Evolutionary conservation across 495 filamentous ascomycete species (phyloP), one percentile per base, ranked within the genome.

Genomic region (Collariella sp.): DNA sequence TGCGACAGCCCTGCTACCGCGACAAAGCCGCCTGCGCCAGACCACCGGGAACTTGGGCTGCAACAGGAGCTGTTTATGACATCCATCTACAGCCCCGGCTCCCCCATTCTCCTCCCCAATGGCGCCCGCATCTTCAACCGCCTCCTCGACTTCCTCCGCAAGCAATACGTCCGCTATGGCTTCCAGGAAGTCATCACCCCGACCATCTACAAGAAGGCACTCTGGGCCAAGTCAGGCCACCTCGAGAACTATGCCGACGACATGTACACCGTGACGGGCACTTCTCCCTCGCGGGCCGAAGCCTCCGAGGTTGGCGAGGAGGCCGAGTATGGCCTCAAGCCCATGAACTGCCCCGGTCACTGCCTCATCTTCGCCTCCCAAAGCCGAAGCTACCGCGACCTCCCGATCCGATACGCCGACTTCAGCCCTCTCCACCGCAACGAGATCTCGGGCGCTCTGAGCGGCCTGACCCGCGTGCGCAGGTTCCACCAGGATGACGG

Each of bases 401-500:
- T 96, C 29, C 91, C 91, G 2, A 83, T 95, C 55, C 83, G 91
- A 62, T 95, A 90, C 71, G 89, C 91, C 48, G 91, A 96, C 67
- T 96, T 95, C 72, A 89, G 88, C 60, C 84, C 91, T 11, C 72
- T 96, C 34, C 91, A 96, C 68, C 83, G 91, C 13, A 95, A 96
- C 65, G 91, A 96, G 69, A 72, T 86, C 26, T 94, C 89, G 0
- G 91, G 91, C 15, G 79, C 91, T 0, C 70, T 96, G 60, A 90
- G 83, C 58, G 91, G 91, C 18, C 72, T 96, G 51, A 96, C 91
- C 2, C 81, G 91, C 46, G 87, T 95, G 20, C 80, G 91, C 39
- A 78, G 89, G n/a, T 96, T 96, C 65, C 91, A 96, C 69, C 91
- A 96, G 67, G 91, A 96, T 64, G 91, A 96, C 62, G 91, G 88